These are phyloP conservation scores for Ceratocystiopsis minuta DNA, from an alignment of 2,329 filamentous ascomycete species.

Conservation along the genomic window DNA sequence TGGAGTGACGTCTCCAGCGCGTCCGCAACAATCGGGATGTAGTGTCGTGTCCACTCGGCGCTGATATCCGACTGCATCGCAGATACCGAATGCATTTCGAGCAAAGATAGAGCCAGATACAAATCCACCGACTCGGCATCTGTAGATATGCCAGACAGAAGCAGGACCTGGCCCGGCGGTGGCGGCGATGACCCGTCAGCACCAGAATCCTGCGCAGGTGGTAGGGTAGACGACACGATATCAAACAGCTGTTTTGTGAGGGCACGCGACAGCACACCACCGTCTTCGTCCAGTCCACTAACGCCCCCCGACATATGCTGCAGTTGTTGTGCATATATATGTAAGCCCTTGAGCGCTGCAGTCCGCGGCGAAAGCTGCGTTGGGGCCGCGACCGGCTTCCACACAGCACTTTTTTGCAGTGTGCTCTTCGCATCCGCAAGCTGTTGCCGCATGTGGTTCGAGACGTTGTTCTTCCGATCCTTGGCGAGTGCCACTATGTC, in stretches of 20 bases:
- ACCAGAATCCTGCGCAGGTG: conserved; percentile 11
- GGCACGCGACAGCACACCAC: conserved; percentile 29
- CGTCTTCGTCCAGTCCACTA: conserved; percentile 9
- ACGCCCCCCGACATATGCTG: conserved; percentile 25
- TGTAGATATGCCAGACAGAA: conserved; percentile 14
- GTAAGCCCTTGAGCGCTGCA: conserved; percentile 44
- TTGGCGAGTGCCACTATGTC: conserved; percentile 44
- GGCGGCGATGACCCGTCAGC: conserved; percentile 9
- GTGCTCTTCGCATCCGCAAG: conserved; percentile 35
- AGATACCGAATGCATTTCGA: conserved; percentile 35
- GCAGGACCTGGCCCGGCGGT: not conserved
- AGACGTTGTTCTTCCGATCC: conserved; percentile 50
- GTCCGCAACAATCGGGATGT: conserved; percentile 32
- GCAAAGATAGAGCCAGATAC: conserved; percentile 25
- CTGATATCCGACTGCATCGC: conserved; percentile 25
- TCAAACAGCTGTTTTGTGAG: conserved; percentile 30
- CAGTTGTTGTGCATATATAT: conserved; percentile 34
- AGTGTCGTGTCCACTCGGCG: conserved; percentile 28
- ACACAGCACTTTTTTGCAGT: conserved; percentile 37
- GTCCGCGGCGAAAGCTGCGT: conserved; percentile 39
- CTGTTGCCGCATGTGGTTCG: conserved; percentile 41
- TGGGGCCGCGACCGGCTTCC: conserved; percentile 28
- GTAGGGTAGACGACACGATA: conserved; percentile 20
- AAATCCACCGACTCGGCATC: conserved; percentile 21
- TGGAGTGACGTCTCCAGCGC: conserved; percentile 21